Base-by-base conservation (phyloP, 169 alveolate genomes). In the Plasmodium coatneyi region DNA sequence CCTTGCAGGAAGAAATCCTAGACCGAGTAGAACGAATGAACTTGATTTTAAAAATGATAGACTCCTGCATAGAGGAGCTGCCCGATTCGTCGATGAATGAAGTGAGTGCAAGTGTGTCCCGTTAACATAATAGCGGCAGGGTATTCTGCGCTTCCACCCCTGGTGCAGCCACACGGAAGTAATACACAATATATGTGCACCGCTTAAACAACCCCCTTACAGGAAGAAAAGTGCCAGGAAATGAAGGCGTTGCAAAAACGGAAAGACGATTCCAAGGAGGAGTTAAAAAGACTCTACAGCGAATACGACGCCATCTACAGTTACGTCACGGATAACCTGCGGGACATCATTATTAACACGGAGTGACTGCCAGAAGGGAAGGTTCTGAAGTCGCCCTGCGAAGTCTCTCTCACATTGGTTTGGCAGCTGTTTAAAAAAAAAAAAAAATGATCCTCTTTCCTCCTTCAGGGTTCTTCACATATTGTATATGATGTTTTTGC, bases 11-110 rank as follows among this genome's bases (percentile, higher is more conserved):
- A 4, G 92, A 84, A 74, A 84, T 84, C 14, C 66, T 84, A 71
- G 92, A 84, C 60, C 56, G 92, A 3, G 92, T 74, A 28, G 92
- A 84, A 74, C 54, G 92, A 25, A 84, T 84, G 92, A 84, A 84
- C 39, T 71, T 84, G 34, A 84, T 84, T 74, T 84, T 84, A 54
- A 71, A 72, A 72, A 84, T 52, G 78, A 84, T 84, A 43, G 92
- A 84, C 43, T 49, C 52, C 0, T 84, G 80, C 10, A 84, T 84
- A 49, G 92, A 84, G 54, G 92, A 84, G 43, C n/a, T 84, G 14
- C 92, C 92, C 49, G 92, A 84, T 74, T 84, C 92, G 28, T 30
- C 34, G 16, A 74, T 84, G 74, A 74, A n/a, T 12, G 92, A 84
- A 52, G 92, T 84, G 79, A 66, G 30, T 19, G 22, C 3, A 34